Conservation (phyloP, 768 basidiomycete genomes). For the Lactarius trivialis region DNA sequence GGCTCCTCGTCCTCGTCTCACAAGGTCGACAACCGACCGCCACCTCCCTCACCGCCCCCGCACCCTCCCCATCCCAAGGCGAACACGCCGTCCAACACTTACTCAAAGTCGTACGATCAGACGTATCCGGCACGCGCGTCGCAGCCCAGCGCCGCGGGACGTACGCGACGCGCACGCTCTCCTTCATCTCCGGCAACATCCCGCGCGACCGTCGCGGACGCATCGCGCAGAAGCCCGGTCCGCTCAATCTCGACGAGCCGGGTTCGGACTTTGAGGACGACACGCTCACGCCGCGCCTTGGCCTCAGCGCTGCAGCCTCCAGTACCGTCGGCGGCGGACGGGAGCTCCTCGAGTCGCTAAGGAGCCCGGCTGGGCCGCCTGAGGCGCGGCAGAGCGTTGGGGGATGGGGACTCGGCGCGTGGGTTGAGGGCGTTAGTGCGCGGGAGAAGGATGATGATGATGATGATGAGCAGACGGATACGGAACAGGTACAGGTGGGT, state of each 20-base stretch:
- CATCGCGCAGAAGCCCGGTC: slow-evolving; percentile 44
- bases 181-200: slow-evolving; percentile 63
- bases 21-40: slow-evolving; percentile 56
- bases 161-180: slow-evolving; percentile 42
- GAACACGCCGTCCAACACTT: slow-evolving; percentile 67
- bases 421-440: slow-evolving; percentile 37
- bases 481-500: slow-evolving; percentile 63
- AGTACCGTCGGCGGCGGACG: slow-evolving; percentile 43
- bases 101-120: slow-evolving; percentile 53
- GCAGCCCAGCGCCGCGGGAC: slow-evolving; percentile 17
- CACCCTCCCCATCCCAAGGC: slow-evolving; percentile 50
- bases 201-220: slow-evolving; percentile 77
- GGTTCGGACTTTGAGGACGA: slow-evolving; percentile 28
- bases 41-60: slow-evolving; percentile 49
- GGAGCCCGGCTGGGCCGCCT: slow-evolving; percentile 29
- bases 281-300: slow-evolving; percentile 14
- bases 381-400: slow-evolving; percentile 45
- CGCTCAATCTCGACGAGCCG: slow-evolving; percentile 4
- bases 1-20: slow-evolving; percentile 70
- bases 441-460: slow-evolving; percentile 53
- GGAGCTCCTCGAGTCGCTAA: slow-evolving; percentile 50
- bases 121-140: slow-evolving; percentile 30
- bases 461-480: slow-evolving; percentile 56
- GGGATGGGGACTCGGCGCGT: slow-evolving; percentile 65
- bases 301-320: slow-evolving; percentile 23